These are phyloP conservation scores for Monosporascus sp. DNA, from an alignment of 2,329 filamentous ascomycete genomes.

Conservation along the genomic window DNA sequence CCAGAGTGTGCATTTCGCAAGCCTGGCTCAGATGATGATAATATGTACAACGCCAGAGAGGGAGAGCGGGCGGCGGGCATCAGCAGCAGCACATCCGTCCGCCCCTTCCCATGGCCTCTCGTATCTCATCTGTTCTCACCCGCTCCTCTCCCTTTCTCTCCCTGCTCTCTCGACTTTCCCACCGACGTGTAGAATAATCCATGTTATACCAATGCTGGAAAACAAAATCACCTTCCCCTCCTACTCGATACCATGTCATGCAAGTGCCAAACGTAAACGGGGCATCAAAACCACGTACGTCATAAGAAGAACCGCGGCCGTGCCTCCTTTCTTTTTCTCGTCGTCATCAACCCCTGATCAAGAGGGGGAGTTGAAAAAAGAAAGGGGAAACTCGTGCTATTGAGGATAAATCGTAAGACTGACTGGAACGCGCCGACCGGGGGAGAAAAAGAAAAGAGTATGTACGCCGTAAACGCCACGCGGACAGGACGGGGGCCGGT, in stretches of 20 bases:
- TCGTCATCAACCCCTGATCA: too few species aligned
- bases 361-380: too few species aligned
- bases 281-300: not conserved
- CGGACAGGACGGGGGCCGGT: conserved; percentile 3
- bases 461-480: conserved; percentile 17
- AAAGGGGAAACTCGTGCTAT: not conserved
- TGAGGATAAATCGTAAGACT: not conserved
- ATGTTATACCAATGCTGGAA: not conserved
- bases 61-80: not conserved
- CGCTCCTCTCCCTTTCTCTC: not conserved
- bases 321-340: not conserved
- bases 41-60: not conserved
- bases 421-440: conserved; percentile 3
- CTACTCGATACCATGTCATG: not conserved
- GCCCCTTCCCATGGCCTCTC: too few species aligned
- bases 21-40: not conserved
- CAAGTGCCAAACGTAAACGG: not conserved
- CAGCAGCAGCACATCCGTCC: not conserved
- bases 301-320: not conserved
- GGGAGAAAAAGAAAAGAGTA: conserved; percentile 3
- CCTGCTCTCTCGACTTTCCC: not conserved
- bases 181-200: not conserved
- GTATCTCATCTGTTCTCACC: not conserved
- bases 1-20: not conserved
- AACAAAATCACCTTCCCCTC: not conserved